Base-by-base conservation (phyloP, 202 grass and related monocot species). In the Digitaria exilis region DNA sequence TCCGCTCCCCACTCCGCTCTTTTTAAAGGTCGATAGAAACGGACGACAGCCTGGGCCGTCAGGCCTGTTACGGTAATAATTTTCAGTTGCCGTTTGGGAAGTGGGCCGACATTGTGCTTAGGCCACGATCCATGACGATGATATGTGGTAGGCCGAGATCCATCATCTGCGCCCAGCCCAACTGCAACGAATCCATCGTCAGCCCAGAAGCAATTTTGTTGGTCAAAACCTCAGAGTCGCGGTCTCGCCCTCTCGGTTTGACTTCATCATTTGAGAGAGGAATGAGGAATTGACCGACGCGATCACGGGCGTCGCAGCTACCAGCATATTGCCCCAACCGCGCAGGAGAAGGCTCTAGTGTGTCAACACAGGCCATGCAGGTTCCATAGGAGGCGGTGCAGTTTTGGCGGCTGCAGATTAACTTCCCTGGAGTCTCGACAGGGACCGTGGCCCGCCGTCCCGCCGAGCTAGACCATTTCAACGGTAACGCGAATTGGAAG, bases 391-490 rank as follows among this genome's bases (percentile, higher is more conserved):
- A 59, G 35, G 26, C 2, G 32, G 87, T 80, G 69, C 25, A 4
- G 52, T 37, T 80, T 78, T 69, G 81, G 81, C 87, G 76, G 76
- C 81, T 34, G 49, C 5, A 32, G 10, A 19, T 42, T n/a, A 25
- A 37, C 9, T 7, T 25, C 19, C 34, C 19, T 32, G 1, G 4
- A 7, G 67, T 16, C 44, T 12, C 15, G 26, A 65, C 44, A 39
- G 4, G 21, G 43, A 51, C 60, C 11, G 9, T 29, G 19, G 30
- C 45, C 82, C 57, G 72, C 87, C 82, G 51, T 30, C 45, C 82
- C 57, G 72, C 87, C 82, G 51, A 58, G 22, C 41, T 4, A 22
- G 87, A 89, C 78, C 78, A 3, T 51, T 85, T 89, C 82, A 89
- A 62, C 18, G 52, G 26, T 16, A 21, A 66, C 43, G 57, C 46